These are phyloP conservation scores for Debaryomycetaceae sp. DNA, from an alignment of 1,139 yeast genomes.

Conservation along the genomic window DNA sequence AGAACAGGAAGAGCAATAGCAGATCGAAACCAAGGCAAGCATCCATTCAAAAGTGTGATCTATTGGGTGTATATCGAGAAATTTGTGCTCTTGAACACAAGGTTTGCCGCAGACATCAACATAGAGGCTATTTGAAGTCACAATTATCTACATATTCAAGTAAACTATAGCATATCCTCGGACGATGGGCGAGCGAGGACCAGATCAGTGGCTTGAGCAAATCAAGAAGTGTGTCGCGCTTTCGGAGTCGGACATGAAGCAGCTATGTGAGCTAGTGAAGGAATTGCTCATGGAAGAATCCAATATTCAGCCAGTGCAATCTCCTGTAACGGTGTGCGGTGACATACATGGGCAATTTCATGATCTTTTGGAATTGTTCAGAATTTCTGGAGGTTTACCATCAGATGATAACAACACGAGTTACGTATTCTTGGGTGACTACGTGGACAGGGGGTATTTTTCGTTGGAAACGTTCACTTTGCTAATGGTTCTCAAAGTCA, in stretches of 20 bases:
- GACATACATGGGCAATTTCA: conserved; percentile 99
- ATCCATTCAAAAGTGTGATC: no score
- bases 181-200: conserved; percentile 73
- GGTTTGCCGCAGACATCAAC: no score
- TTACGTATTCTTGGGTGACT: conserved; percentile 87
- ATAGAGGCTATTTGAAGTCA: neutral
- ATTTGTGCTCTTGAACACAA: no score
- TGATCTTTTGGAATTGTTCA: conserved; percentile 83
- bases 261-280: conserved; percentile 88
- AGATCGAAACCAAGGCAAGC: neutral
- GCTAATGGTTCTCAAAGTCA: conserved; percentile 85
- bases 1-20: neutral
- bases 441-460: conserved; percentile 95
- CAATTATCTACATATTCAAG: neutral
- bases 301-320: conserved; percentile 92
- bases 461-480: conserved; percentile 89
- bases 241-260: conserved; percentile 93
- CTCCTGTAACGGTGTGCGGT: conserved; percentile 98
- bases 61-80: no score
- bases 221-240: conserved; percentile 85
- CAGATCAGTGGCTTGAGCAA: conserved; percentile 95
- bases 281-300: conserved; percentile 75
- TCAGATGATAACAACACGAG: conserved; percentile 46
- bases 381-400: conserved; percentile 93
- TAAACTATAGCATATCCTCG: neutral